phyloP scores from a whole-genome alignment of 306 rosid species.

The Ormosia semicastrata region DNA sequence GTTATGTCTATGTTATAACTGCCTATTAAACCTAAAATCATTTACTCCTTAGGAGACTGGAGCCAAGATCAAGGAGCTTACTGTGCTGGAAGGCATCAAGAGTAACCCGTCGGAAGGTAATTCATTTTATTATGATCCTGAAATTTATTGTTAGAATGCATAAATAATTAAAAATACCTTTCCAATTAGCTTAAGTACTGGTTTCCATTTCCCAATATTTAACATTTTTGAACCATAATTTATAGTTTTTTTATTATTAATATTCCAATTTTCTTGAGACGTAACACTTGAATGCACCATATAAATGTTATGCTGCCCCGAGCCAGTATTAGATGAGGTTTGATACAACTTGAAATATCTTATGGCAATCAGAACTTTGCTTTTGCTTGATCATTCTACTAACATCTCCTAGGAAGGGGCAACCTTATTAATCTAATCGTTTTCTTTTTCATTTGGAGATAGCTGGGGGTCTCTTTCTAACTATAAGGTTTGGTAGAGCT shows the following conservation, averaged over 20 bases:
- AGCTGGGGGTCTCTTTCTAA: constrained; percentile 2
- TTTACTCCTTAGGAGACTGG: constrained; percentile 74
- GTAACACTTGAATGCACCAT: neutral
- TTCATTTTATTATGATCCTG: constrained; percentile 16
- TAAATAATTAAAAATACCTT: neutral
- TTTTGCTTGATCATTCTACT: neutral
- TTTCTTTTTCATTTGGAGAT: constrained; percentile 1
- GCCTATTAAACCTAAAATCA: constrained; percentile 3
- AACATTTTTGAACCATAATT: neutral
- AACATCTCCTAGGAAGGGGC: neutral
- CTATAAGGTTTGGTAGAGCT: neutral
- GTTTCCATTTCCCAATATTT: neutral
- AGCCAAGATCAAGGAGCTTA: constrained; percentile 90
- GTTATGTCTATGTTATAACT: constrained; percentile 14
- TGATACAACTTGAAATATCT: neutral
- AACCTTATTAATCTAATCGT: neutral
- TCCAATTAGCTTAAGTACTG: constrained; percentile 2
- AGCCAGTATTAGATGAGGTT: neutral
- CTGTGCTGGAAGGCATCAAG: constrained; percentile 89
- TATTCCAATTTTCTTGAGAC: neutral
- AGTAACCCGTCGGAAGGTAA: constrained; percentile 83
- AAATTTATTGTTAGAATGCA: neutral
- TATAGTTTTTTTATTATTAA: neutral
- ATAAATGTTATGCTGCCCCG: constrained; percentile 6
- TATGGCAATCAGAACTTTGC: neutral